Conservation (phyloP, 2,329 filamentous ascomycete species). For the Cercospora zeae-maydis region DNA sequence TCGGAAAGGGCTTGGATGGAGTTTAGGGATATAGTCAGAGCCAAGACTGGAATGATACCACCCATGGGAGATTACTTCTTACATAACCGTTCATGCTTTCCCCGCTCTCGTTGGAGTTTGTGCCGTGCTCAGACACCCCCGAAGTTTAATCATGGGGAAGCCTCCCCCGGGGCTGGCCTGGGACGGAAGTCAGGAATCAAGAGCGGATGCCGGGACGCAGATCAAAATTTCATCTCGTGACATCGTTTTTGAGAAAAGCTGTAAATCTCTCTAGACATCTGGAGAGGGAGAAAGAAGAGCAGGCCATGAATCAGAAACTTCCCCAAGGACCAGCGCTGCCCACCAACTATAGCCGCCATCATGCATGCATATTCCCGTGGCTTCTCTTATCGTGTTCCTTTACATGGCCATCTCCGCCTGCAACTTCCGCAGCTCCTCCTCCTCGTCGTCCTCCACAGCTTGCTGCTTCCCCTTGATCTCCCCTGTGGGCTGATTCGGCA, state of each 20-base stretch:
- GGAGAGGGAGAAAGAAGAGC: not conserved
- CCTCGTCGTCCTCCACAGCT: conserved; percentile 74
- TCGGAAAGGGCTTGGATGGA: not conserved
- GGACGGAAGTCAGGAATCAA: not conserved
- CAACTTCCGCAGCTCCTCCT: conserved; percentile 86
- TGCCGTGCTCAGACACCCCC: not conserved
- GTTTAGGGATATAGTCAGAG: not conserved
- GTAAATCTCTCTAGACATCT: not conserved
- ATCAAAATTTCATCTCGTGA: not conserved
- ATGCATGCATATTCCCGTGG: not conserved
- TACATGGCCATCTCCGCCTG: conserved; percentile 98
- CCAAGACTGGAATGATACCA: not conserved
- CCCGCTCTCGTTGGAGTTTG: not conserved
- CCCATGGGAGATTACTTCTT: not conserved
- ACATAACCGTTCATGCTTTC: too few relatives aligned
- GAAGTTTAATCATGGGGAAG: not conserved
- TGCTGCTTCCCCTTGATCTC: conserved; percentile 63
- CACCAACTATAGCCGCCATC: not conserved
- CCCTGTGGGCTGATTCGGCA: conserved; percentile 70
- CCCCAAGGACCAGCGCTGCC: not conserved
- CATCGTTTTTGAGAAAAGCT: not conserved
- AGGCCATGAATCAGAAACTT: not conserved
- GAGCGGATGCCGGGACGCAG: too few relatives aligned
- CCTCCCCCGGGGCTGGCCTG: not conserved
- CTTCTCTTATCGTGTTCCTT: conserved; percentile 6